Evolutionary conservation across 768 basidiomycete species (phyloP), one percentile per base, ranked within the genome.

Genomic region (Pleurotus cornucopiae): DNA sequence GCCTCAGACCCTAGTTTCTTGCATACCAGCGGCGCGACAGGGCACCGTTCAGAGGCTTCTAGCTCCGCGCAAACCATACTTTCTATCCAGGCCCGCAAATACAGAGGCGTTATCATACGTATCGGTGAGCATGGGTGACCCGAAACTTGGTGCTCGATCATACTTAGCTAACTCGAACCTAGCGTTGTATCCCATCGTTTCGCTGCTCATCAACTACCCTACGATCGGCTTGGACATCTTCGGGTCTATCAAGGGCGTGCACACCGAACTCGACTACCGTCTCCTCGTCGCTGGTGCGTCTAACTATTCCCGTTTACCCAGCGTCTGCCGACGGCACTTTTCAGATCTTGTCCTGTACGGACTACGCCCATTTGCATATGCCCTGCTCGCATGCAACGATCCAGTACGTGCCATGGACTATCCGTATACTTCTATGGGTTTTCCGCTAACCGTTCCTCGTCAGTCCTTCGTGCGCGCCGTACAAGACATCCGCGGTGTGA

Each of bases 161-260:
- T 30, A 30, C 9, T 7, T 30, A 30, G 26, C 52, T 26, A 18
- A 23, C 14, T 25, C 26, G 21, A n/a, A 21, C 44, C 49, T 57
- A 62, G 57, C 43, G 7, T 57, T 67, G 9, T 67, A 67, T 30
- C 65, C 66, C 1, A 62, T 67, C n/a, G 49, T 66, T 20, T 66
- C 65, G 1, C 46, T 60, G 5, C 25, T 62, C 18, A 40, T 65
- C 41, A 66, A 66, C 54, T 60, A 58, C 40, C 52, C 61, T 11
- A 62, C 64, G 9, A 56, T 59, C 18, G 58, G 59, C 14, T 43
- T 67, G 5, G 66, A 66, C 49, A 57, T 67, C 49, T 30, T 61
- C 51, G 34, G 56, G 25, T 60, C 62, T 37, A 57, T 66, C 3
- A 38, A 51, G 7, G 58, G 58, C 20, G 39, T 62, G 5, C 55